These are phyloP conservation scores for Psilocybe sp. DNA, from an alignment of 768 basidiomycete genomes.

Conservation along the genomic window DNA sequence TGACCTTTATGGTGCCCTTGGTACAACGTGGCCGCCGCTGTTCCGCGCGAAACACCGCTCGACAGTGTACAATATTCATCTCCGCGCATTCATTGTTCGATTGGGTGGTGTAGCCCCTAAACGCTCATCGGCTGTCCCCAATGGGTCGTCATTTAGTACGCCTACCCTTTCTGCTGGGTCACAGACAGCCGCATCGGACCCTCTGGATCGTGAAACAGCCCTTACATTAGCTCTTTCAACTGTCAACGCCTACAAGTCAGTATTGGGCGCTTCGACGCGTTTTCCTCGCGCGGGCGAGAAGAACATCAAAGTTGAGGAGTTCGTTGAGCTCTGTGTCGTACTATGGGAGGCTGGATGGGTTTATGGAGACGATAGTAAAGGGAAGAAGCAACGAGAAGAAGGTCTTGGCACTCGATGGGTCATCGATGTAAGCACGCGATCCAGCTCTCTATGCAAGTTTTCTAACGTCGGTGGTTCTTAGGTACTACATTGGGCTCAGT, in stretches of 20 bases:
- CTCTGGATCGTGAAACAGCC: neutral
- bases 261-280: slow-evolving; percentile 63
- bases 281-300: slow-evolving; percentile 84
- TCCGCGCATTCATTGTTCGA: slow-evolving; percentile 68
- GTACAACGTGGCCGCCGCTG: slow-evolving; percentile 69
- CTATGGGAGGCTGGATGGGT: slow-evolving; percentile 84
- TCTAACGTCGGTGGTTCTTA: slow-evolving; percentile 21
- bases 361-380: neutral
- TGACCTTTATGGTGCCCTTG: slow-evolving; percentile 56
- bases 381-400: neutral
- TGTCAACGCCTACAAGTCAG: slow-evolving; percentile 67
- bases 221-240: slow-evolving; percentile 55
- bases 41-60: slow-evolving; percentile 80
- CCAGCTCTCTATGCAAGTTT: neutral
- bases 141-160: slow-evolving; percentile 9
- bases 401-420: slow-evolving; percentile 47
- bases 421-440: slow-evolving; percentile 59
- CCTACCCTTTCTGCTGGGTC: neutral
- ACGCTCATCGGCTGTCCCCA: slow-evolving; percentile 10
- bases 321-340: slow-evolving; percentile 76
- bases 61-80: slow-evolving; percentile 63
- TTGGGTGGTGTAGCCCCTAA: slow-evolving; percentile 22
- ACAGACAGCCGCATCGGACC: neutral
- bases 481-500: slow-evolving; percentile 94
- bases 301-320: slow-evolving; percentile 78